A percentile compares a stretch with the other conserved stretches of the same genome.
Conservation (phyloP, 1,284 basidiomycete genomes). For the Ceratobasidium sp. region DNA sequence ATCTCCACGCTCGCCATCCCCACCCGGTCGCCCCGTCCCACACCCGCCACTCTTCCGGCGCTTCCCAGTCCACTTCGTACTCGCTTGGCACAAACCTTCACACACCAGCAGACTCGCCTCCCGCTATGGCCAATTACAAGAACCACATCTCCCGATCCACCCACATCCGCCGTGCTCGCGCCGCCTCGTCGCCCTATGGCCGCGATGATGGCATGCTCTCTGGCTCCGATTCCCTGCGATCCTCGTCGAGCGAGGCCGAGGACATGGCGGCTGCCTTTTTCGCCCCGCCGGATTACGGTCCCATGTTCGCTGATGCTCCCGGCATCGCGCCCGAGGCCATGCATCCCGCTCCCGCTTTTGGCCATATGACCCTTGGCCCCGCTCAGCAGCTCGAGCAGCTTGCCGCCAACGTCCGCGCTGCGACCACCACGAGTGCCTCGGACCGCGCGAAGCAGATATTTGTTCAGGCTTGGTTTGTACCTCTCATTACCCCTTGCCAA, state of each 20-base stretch:
- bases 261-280: constrained; percentile 66
- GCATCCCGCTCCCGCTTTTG: constrained; percentile 59
- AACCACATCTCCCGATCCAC: constrained; percentile 53
- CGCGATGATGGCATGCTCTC: constrained; percentile 69
- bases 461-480: constrained; percentile 80
- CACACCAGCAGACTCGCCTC: constrained; percentile 67
- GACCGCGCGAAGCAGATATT: constrained; percentile 89
- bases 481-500: not conserved
- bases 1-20: constrained; percentile 31
- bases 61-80: constrained; percentile 51
- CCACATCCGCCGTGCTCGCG: constrained; percentile 72
- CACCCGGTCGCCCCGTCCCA: constrained; percentile 44
- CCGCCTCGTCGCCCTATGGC: constrained; percentile 73
- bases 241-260: constrained; percentile 82
- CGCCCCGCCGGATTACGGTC: constrained; percentile 62
- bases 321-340: constrained; percentile 56
- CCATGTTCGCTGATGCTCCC: constrained; percentile 58
- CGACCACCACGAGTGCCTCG: constrained; percentile 85
- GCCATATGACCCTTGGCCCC: constrained; percentile 71
- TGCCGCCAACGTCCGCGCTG: constrained; percentile 81
- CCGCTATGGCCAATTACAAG: constrained; percentile 53
- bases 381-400: constrained; percentile 83
- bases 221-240: constrained; percentile 63
- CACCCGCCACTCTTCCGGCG: constrained; percentile 57
- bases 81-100: constrained; percentile 52